Evolutionary conservation across 768 basidiomycete genomes (phyloP).

Genomic region (Imleria badia): DNA sequence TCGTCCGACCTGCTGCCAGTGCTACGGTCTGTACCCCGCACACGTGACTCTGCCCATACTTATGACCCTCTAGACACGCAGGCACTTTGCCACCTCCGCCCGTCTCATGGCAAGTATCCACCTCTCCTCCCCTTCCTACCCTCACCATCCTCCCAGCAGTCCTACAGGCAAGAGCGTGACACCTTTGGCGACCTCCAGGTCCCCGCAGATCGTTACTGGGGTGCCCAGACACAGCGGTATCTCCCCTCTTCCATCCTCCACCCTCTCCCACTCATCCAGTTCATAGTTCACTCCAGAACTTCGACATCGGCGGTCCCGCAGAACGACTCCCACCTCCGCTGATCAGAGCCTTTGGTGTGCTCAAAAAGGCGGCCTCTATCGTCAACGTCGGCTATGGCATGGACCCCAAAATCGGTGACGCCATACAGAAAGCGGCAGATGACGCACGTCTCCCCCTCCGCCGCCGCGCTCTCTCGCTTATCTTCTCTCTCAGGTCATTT

Average conservation of each 20-base stretch:
- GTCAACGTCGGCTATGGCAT: conserved; percentile 91
- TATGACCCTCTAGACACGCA: neutral
- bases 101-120: conserved; percentile 36
- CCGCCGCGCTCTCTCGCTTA: conserved; percentile 1
- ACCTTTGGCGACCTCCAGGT: conserved; percentile 96
- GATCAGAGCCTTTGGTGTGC: conserved; percentile 95
- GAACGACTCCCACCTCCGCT: conserved; percentile 94
- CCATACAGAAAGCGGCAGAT: conserved; percentile 91
- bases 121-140: neutral
- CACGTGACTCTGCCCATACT: conserved; percentile 23
- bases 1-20: conserved; percentile 8
- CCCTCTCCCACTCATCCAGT: conserved; percentile 10
- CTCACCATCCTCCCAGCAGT: conserved; percentile 37
- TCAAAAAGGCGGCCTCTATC: conserved; percentile 94
- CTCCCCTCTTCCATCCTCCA: conserved; percentile 3
- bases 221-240: conserved; percentile 95
- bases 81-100: conserved; percentile 32
- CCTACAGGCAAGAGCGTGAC: conserved; percentile 81
- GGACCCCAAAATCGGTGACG: conserved; percentile 81
- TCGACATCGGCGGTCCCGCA: conserved; percentile 94
- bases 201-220: conserved; percentile 89
- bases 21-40: conserved; percentile 5
- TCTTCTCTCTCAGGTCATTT: conserved; percentile 70
- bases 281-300: conserved; percentile 87
- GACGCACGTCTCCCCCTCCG: conserved; percentile 54